Conservation (phyloP, 1,284 basidiomycete genomes). For the Neolentinus lepideus region DNA sequence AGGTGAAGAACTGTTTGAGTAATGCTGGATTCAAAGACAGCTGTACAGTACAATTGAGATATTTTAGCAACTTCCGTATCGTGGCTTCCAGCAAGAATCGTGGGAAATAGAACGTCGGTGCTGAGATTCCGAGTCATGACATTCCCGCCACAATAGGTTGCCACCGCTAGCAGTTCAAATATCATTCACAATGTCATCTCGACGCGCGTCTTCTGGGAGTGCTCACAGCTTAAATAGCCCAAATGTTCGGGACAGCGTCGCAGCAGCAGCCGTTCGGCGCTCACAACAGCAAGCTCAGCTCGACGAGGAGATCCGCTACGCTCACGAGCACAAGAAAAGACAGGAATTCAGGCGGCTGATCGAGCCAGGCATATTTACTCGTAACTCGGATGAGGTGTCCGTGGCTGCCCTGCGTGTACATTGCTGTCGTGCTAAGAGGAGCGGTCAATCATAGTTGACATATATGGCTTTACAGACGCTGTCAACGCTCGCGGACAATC, state of each 20-base stretch:
- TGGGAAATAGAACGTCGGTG: no score
- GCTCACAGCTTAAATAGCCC: background rate
- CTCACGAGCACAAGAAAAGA: conserved; percentile 53
- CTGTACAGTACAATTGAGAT: no score
- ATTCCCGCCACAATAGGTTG: no score
- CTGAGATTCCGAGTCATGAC: no score
- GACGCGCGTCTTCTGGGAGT: background rate
- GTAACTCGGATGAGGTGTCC: conserved; percentile 56
- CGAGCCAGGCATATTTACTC: conserved; percentile 69
- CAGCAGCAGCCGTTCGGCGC: conserved; percentile 40
- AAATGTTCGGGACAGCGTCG: conserved; percentile 11
- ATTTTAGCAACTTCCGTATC: no score
- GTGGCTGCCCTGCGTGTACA: conserved; percentile 55
- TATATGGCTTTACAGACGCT: conserved; percentile 40
- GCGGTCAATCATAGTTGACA: background rate
- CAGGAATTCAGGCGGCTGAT: conserved; percentile 68
- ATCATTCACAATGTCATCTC: background rate
- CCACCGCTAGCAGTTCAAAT: no score
- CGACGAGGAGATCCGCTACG: conserved; percentile 32
- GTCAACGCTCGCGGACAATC: conserved; percentile 62
- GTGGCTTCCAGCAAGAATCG: no score
- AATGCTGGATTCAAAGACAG: no score
- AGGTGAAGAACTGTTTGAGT: no score
- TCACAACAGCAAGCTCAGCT: conserved; percentile 18
- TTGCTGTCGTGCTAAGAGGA: background rate